Conservation (phyloP, 441 rosid genomes). For the Arabidopsis lyrata region DNA sequence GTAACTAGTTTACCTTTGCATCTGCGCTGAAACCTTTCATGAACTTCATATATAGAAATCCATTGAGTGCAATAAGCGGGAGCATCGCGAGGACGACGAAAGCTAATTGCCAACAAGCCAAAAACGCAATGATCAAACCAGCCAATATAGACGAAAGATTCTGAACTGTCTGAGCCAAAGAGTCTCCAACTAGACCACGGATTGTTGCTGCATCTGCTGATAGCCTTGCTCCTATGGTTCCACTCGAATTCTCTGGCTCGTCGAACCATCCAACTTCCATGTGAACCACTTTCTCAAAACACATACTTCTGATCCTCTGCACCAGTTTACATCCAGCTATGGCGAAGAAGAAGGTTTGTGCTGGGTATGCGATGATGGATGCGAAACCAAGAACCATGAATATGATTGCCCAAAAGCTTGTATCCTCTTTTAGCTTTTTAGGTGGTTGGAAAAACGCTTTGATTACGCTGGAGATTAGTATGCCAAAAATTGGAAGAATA, state of each 20-base stretch:
- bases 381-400: conserved; percentile 48
- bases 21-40: conserved; percentile 57
- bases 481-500: conserved; percentile 50
- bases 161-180: conserved; percentile 54
- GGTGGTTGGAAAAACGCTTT: conserved; percentile 53
- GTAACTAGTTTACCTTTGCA: conserved; percentile 50
- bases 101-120: conserved; percentile 58
- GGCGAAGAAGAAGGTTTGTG: conserved; percentile 50
- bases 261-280: conserved; percentile 67
- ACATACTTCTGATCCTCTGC: conserved; percentile 48
- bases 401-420: conserved; percentile 55
- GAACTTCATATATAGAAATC: conserved; percentile 50
- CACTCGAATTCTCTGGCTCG: conserved; percentile 56
- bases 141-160: conserved; percentile 51
- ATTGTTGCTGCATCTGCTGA: conserved; percentile 54
- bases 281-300: conserved; percentile 60
- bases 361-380: conserved; percentile 45
- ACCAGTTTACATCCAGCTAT: conserved; percentile 56
- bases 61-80: conserved; percentile 51
- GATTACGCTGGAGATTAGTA: conserved; percentile 50
- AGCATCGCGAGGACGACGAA: conserved; percentile 52
- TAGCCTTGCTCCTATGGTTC: conserved; percentile 54
- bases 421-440: conserved; percentile 45
- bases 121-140: conserved; percentile 55
- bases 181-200: conserved; percentile 55